phyloP scores from a whole-genome alignment of 1,139 yeast species.

The Hanseniaspora sp. region DNA sequence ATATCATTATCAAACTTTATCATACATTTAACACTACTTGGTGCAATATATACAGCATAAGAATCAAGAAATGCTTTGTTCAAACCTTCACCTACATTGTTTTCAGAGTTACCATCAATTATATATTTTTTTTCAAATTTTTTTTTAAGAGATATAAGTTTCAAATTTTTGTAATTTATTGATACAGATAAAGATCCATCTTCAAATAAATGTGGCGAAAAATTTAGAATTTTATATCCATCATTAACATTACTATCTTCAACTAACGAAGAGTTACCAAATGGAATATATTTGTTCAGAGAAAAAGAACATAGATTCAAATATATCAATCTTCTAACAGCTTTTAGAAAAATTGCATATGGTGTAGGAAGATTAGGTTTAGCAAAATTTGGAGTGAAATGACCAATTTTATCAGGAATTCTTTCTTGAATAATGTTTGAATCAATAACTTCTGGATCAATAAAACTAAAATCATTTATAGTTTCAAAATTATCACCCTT shows the following conservation, averaged over 20 bases:
- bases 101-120: background rate
- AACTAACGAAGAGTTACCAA: slow-evolving; percentile 44
- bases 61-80: slow-evolving; percentile 24
- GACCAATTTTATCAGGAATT: slow-evolving; percentile 26
- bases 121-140: background rate
- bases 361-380: slow-evolving; percentile 37
- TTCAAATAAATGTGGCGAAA: slow-evolving; percentile 47
- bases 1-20: slow-evolving; percentile 36
- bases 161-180: slow-evolving; percentile 27
- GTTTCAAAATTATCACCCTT: slow-evolving; percentile 15
- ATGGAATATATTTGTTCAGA: slow-evolving; percentile 35
- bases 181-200: slow-evolving; percentile 42
- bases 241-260: slow-evolving; percentile 10
- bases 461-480: slow-evolving; percentile 2
- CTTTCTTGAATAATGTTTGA: slow-evolving; percentile 7
- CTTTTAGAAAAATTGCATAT: slow-evolving; percentile 47
- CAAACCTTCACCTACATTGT: slow-evolving; percentile 16
- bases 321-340: slow-evolving; percentile 46
- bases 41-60: slow-evolving; percentile 54
- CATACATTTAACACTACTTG: slow-evolving; percentile 65
- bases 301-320: slow-evolving; percentile 35
- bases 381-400: slow-evolving; percentile 29
- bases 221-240: slow-evolving; percentile 31
- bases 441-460: slow-evolving; percentile 13
- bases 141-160: slow-evolving; percentile 23